phyloP scores from a whole-genome alignment of 148 eudicot species.

The Hydrangea macrophylla region DNA sequence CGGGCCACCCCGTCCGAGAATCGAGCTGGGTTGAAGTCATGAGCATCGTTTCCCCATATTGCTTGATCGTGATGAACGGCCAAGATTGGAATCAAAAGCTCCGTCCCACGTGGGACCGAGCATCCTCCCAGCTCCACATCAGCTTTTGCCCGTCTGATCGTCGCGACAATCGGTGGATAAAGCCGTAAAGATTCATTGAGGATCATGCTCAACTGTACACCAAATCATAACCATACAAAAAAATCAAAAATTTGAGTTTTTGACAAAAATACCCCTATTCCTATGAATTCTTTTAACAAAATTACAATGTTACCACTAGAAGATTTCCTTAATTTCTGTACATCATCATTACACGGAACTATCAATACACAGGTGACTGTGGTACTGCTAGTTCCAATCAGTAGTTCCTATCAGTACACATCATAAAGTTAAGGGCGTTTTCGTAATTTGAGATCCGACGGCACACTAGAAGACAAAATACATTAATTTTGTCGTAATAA shows the following conservation, averaged over 20 bases:
- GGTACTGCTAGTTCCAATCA: too few species aligned
- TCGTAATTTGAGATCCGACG: too few species aligned
- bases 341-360: too few species aligned
- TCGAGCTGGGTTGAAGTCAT: slow-evolving; percentile 75
- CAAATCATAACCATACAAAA: neutral
- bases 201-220: slow-evolving; percentile 82
- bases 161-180: slow-evolving; percentile 86
- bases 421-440: neutral
- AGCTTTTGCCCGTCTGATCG: slow-evolving; percentile 71
- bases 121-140: slow-evolving; percentile 70
- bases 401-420: too few species aligned
- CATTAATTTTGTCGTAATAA: neutral
- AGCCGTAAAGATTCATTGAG: slow-evolving; percentile 72
- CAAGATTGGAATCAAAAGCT: slow-evolving; percentile 74
- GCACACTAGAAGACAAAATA: too few species aligned
- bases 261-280: neutral
- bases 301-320: too few species aligned
- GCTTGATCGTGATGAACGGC: slow-evolving; percentile 86
- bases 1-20: slow-evolving; percentile 75
- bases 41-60: slow-evolving; percentile 69
- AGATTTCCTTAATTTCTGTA: too few species aligned
- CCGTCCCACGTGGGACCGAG: slow-evolving; percentile 70
- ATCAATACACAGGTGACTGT: too few species aligned
- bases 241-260: neutral
- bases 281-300: neutral